phyloP scores from a whole-genome alignment of 495 filamentous ascomycete genomes.

The Friedmanniomyces simplex region DNA sequence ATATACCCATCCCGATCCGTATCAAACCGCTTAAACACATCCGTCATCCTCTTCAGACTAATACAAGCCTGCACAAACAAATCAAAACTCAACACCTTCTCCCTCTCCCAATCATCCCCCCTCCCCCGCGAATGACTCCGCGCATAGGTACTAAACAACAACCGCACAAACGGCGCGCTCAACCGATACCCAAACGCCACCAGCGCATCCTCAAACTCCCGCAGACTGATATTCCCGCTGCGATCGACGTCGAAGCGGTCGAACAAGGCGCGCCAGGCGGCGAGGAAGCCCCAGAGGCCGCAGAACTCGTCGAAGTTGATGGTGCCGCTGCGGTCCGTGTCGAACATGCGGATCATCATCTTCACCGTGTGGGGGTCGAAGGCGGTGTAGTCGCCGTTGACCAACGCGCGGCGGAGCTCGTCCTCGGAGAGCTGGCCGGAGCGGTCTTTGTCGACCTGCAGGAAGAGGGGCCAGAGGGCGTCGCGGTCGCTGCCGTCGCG shows the following conservation, averaged over 20 bases:
- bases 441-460: slow-evolving; percentile 75
- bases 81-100: slow-evolving; percentile 81
- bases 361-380: slow-evolving; percentile 95
- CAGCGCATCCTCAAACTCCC: slow-evolving; percentile 85
- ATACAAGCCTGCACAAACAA: slow-evolving; percentile 97
- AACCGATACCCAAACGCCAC: slow-evolving; percentile 91
- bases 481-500: slow-evolving; percentile 51
- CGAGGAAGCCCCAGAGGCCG: slow-evolving; percentile 87
- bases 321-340: slow-evolving; percentile 72
- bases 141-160: slow-evolving; percentile 66
- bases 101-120: slow-evolving; percentile 27
- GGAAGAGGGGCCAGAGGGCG: slow-evolving; percentile 73
- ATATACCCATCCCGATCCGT: slow-evolving; percentile 79
- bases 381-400: slow-evolving; percentile 88
- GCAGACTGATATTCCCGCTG: slow-evolving; percentile 71
- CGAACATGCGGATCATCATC: slow-evolving; percentile 99
- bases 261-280: slow-evolving; percentile 86
- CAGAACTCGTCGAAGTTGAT: slow-evolving; percentile 96
- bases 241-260: slow-evolving; percentile 89
- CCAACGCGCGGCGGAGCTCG: slow-evolving; percentile 83
- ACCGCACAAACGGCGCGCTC: slow-evolving; percentile 65
- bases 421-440: slow-evolving; percentile 72
- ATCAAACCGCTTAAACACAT: slow-evolving; percentile 98
- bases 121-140: slow-evolving; percentile 27
- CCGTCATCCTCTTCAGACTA: slow-evolving; percentile 92